Percentiles rank a stretch among this genome's conserved stretches.
Conservation (phyloP, 192 early-diverging fungal species). For the Podila epigama region DNA sequence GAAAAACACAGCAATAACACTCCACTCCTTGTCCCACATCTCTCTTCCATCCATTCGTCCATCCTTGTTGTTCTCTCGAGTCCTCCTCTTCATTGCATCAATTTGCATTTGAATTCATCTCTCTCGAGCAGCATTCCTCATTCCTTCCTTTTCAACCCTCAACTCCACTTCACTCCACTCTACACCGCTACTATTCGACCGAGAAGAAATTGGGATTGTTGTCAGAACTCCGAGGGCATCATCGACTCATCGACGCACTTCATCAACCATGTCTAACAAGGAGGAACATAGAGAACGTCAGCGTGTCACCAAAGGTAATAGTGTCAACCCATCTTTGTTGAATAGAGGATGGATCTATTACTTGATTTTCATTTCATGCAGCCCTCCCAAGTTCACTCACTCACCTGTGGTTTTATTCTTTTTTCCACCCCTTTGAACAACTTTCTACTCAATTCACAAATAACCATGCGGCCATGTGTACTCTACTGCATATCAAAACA, state of each 20-base stretch:
- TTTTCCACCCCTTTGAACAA: not conserved
- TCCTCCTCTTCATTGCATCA: too few species aligned
- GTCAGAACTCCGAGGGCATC: too few species aligned
- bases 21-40: too few species aligned
- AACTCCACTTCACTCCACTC: too few species aligned
- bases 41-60: not conserved
- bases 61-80: not conserved
- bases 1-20: too few species aligned
- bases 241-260: too few species aligned
- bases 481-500: not conserved
- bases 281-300: conserved; percentile 49
- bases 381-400: not conserved
- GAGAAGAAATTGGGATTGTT: not conserved
- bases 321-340: too few species aligned
- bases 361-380: not conserved
- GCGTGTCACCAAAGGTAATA: conserved; percentile 50
- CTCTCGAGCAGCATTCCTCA: not conserved
- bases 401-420: not conserved
- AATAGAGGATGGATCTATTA: too few species aligned
- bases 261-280: conserved; percentile 30
- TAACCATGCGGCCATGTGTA: not conserved
- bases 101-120: too few species aligned
- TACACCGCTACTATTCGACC: too few species aligned
- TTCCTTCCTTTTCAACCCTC: not conserved
- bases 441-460: not conserved